Conservation (phyloP, 805 yeast genomes). For the Myxozyma neotropica region DNA sequence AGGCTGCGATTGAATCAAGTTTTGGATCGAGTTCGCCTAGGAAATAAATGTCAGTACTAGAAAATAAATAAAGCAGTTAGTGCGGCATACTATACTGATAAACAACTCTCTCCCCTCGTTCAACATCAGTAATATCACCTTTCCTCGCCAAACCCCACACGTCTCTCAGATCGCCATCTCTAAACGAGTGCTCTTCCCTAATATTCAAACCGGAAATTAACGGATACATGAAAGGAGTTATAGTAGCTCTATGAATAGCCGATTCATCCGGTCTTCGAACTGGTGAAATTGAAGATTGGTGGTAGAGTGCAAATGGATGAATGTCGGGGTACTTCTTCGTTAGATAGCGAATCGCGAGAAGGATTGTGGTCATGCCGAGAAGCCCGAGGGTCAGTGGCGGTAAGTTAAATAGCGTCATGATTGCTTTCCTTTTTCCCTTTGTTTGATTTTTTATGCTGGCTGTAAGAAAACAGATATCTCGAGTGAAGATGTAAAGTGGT, state of each 20-base stretch:
- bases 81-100: conserved; percentile 12
- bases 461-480: no score
- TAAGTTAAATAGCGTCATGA: conserved; percentile 7
- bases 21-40: conserved; percentile 14
- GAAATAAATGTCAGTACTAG: not conserved
- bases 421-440: not conserved
- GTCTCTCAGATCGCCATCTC: conserved; percentile 78
- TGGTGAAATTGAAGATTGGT: conserved; percentile 67
- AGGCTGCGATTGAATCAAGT: conserved; percentile 13
- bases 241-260: conserved; percentile 73
- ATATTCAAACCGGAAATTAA: conserved; percentile 70
- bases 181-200: conserved; percentile 60
- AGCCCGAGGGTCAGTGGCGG: conserved; percentile 22
- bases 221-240: conserved; percentile 71
- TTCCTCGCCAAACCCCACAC: conserved; percentile 55
- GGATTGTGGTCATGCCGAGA: conserved; percentile 3
- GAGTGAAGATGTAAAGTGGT: no score
- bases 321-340: conserved; percentile 42
- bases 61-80: not conserved
- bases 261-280: conserved; percentile 70
- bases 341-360: conserved; percentile 33
- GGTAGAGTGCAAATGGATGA: conserved; percentile 41
- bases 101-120: not conserved
- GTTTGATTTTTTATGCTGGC: not conserved
- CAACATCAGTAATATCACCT: conserved; percentile 37